Percentiles rank a stretch among this genome's conserved stretches.
Evolutionary conservation across 2,329 filamentous ascomycete species (phyloP).

Genomic region (Aschersonia sp.): DNA sequence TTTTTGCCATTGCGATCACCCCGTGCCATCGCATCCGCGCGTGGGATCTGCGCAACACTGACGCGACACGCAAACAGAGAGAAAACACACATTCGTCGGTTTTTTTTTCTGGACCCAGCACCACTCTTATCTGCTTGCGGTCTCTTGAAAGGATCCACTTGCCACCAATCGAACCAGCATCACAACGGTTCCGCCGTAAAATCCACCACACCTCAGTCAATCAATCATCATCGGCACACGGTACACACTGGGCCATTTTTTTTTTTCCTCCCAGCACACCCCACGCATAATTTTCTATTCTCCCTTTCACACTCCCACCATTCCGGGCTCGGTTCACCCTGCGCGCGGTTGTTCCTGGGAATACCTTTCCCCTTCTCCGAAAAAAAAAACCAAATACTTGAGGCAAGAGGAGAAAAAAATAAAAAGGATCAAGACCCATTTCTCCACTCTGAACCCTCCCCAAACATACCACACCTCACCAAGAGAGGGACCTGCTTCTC

Average conservation of each 20-base stretch:
- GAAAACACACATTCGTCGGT: constrained; percentile 3
- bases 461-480: constrained; percentile 24
- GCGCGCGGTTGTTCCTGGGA: constrained; percentile 9
- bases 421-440: constrained; percentile 28
- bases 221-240: constrained; percentile 1
- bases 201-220: constrained; percentile 6
- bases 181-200: constrained; percentile 9
- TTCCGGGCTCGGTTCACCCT: constrained; percentile 10
- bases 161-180: constrained; percentile 9
- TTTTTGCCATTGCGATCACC: constrained; percentile 4
- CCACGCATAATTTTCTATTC: background rate
- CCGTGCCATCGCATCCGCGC: too few species aligned
- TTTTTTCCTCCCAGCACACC: constrained; percentile 3
- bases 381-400: constrained; percentile 4
- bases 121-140: constrained; percentile 12
- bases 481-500: constrained; percentile 21
- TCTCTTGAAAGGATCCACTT: constrained; percentile 10
- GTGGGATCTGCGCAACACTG: background rate
- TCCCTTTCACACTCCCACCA: constrained; percentile 10
- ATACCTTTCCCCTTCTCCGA: constrained; percentile 7
- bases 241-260: background rate
- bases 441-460: constrained; percentile 32
- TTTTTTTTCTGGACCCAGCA: constrained; percentile 10
- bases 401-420: constrained; percentile 14
- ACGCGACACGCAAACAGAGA: constrained; percentile 7